Percentiles rank a stretch among this genome's conserved stretches.
Evolutionary conservation across 2,329 filamentous ascomycete species (phyloP).

Genomic region (Calonectria ilicicola): DNA sequence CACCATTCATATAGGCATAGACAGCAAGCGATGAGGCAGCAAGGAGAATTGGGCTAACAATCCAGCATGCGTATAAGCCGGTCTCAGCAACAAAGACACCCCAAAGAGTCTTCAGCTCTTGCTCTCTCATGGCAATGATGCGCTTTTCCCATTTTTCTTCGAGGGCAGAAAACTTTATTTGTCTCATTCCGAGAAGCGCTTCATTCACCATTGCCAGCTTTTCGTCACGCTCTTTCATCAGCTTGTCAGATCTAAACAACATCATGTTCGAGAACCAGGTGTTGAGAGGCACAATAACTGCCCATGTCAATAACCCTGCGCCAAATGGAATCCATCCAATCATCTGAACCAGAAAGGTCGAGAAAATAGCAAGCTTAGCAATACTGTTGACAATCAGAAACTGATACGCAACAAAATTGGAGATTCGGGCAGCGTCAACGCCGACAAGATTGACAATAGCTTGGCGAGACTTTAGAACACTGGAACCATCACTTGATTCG

Average conservation of each 20-base stretch:
- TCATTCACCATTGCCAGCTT: slow-evolving; percentile 84
- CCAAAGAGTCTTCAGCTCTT: slow-evolving; percentile 76
- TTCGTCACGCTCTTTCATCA: slow-evolving; percentile 82
- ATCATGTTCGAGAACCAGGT: slow-evolving; percentile 75
- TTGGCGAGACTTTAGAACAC: slow-evolving; percentile 66
- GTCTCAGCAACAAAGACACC: slow-evolving; percentile 74
- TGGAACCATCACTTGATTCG: slow-evolving; percentile 53
- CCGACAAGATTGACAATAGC: slow-evolving; percentile 82
- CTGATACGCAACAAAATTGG: slow-evolving; percentile 76
- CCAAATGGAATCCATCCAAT: slow-evolving; percentile 79
- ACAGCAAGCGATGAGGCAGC: slow-evolving; percentile 77
- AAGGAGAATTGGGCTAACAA: slow-evolving; percentile 79
- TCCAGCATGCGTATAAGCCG: slow-evolving; percentile 75
- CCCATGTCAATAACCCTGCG: slow-evolving; percentile 73
- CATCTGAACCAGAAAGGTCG: slow-evolving; percentile 74
- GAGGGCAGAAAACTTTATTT: slow-evolving; percentile 86
- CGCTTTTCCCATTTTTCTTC: slow-evolving; percentile 81
- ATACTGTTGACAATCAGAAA: slow-evolving; percentile 73
- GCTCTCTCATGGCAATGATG: slow-evolving; percentile 71
- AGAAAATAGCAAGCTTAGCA: slow-evolving; percentile 74
- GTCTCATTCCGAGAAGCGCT: slow-evolving; percentile 81
- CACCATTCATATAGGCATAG: slow-evolving; percentile 73
- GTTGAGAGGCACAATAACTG: slow-evolving; percentile 76
- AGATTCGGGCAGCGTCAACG: slow-evolving; percentile 78
- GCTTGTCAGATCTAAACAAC: slow-evolving; percentile 70